A percentile compares a stretch with the other conserved stretches of the same genome.
Conservation (phyloP, 2,329 filamentous ascomycete genomes). For the Metarhizium sp. region DNA sequence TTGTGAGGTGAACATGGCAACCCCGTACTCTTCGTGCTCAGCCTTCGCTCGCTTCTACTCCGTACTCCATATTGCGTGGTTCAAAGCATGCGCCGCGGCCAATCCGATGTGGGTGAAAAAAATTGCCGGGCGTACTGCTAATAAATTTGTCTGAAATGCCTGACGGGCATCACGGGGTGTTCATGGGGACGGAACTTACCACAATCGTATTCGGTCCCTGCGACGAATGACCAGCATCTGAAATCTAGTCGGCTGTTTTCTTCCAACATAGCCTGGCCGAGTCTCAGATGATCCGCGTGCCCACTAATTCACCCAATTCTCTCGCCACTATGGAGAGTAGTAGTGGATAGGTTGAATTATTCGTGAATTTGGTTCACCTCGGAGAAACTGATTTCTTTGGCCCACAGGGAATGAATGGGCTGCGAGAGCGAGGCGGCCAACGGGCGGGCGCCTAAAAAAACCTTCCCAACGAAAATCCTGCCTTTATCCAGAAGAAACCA, state of each 20-base stretch:
- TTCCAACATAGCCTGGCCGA: background rate
- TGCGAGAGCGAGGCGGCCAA: too few relatives aligned
- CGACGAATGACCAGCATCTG: background rate
- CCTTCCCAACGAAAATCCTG: too few relatives aligned
- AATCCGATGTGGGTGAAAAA: background rate
- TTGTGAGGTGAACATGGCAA: too few relatives aligned
- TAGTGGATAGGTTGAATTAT: background rate
- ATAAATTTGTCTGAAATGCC: background rate
- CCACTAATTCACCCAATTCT: background rate
- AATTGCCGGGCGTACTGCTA: background rate
- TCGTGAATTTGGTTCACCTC: background rate
- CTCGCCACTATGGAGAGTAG: background rate
- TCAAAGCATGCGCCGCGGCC: background rate
- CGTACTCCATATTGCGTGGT: background rate
- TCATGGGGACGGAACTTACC: background rate
- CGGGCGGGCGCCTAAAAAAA: too few relatives aligned
- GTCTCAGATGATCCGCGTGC: background rate
- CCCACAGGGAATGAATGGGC: too few relatives aligned
- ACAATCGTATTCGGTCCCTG: background rate
- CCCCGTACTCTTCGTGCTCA: background rate
- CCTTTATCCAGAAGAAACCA: too few relatives aligned
- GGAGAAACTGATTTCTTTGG: too few relatives aligned
- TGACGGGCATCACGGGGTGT: background rate
- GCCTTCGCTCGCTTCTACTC: background rate
- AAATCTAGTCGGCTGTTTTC: background rate